Conservation (phyloP, 495 filamentous ascomycete species). For the Lasiosphaeria miniovina region DNA sequence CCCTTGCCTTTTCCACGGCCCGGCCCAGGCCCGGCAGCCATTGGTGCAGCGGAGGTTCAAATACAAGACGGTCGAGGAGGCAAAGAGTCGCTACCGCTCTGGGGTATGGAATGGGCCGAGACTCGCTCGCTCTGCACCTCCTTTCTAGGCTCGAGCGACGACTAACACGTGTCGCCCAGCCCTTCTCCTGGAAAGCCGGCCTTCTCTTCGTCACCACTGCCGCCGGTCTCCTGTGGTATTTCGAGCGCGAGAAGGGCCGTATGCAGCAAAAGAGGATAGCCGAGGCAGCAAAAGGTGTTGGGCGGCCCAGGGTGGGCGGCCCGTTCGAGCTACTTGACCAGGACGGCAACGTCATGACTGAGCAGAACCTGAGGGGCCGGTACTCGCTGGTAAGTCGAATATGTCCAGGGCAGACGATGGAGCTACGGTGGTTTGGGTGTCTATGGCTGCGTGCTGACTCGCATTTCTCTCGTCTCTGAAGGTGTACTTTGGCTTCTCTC, state of each 20-base stretch:
- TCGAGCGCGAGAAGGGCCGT: slow-evolving; percentile 83
- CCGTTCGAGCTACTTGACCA: slow-evolving; percentile 79
- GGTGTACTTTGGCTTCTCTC: slow-evolving; percentile 98
- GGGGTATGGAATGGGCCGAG: slow-evolving; percentile 35
- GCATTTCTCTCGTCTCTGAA: slow-evolving; percentile 7
- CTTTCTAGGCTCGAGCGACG: neutral
- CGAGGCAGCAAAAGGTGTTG: slow-evolving; percentile 88
- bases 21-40: slow-evolving; percentile 29
- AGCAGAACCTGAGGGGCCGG: slow-evolving; percentile 77
- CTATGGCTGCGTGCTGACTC: neutral
- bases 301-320: slow-evolving; percentile 89
- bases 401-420: neutral
- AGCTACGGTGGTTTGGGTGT: no score
- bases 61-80: slow-evolving; percentile 55
- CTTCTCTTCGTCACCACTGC: slow-evolving; percentile 79
- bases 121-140: no score
- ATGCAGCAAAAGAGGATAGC: slow-evolving; percentile 82
- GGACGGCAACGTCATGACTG: slow-evolving; percentile 69
- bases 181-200: slow-evolving; percentile 89
- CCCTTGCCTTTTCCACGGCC: slow-evolving; percentile 13
- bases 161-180: slow-evolving; percentile 44
- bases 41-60: slow-evolving; percentile 33
- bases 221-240: slow-evolving; percentile 77
- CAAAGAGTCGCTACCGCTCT: slow-evolving; percentile 49
- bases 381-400: slow-evolving; percentile 62